Evolutionary conservation across 768 basidiomycete genomes (phyloP), one percentile per base, ranked within the genome.

Genomic region (Kwoniella pini): DNA sequence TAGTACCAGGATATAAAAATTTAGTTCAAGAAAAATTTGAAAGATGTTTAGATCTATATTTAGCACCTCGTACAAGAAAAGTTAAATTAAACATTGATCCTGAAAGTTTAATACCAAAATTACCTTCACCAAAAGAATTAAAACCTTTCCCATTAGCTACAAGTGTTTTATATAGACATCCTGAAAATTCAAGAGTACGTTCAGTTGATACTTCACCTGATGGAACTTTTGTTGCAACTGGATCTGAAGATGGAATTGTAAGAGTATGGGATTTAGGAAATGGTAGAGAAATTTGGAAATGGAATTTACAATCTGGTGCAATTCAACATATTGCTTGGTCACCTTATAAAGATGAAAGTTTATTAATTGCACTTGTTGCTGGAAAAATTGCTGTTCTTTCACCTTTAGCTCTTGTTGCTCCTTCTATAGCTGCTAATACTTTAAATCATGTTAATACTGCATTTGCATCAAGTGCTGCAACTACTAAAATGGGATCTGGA

Each of bases 21-120:
- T 91, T 98, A 77, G 91, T 98, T 70, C 89, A 95, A 76, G 88
- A 98, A 64, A 85, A 92, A 45, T 98, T 98, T 79, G 86, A 84
- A 71, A 87, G 96, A 21, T 93, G 95, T 79, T 84, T 99, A 33
- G 96, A 99, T 78, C 82, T 99, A 19, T 99, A 99, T 76, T 86
- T 99, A 44, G 96, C 96, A 2, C 95, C 96, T 33, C 85, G 96
- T 45, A 86, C 96, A 64, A 85, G 83, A 54, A 72, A 72, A 44
- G 79, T 80, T 39, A 91, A 90, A 76, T 85, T 98, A 30, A 91
- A 91, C 71, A 90, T 96, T 52, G 91, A 98, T 72, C 93, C 95
- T 0, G 85, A 87, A 66, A 89, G 88, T 46, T 82, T 99, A 28
- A 87, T 99, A 33, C 96, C 96, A 21, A 94, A 96, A 79, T 82